phyloP scores from a whole-genome alignment of 805 yeast genomes.

The Saccharomycodes ludwigii region DNA sequence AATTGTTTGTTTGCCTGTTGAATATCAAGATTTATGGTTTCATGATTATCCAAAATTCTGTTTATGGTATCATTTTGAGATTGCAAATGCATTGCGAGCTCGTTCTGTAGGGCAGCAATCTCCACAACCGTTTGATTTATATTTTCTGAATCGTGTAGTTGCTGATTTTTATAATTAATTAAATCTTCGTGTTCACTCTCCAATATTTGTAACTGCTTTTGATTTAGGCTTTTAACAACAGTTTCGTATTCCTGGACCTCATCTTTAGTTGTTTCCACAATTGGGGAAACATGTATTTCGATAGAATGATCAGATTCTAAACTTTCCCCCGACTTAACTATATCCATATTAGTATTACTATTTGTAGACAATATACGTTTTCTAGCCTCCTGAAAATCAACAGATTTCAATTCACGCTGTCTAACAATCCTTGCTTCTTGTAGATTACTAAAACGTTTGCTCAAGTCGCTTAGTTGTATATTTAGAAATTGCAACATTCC shows the following conservation, averaged over 20 bases:
- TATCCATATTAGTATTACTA: not conserved
- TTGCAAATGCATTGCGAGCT: constrained; percentile 58
- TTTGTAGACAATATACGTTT: not conserved
- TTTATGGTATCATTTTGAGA: constrained; percentile 62
- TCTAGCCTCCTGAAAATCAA: constrained; percentile 12
- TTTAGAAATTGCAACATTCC: constrained; percentile 39
- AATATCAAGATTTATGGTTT: constrained; percentile 52
- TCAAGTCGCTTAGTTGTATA: constrained; percentile 29
- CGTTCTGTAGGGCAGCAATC: constrained; percentile 62
- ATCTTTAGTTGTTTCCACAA: constrained; percentile 16
- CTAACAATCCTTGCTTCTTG: constrained; percentile 37
- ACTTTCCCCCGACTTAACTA: constrained; percentile 1
- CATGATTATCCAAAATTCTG: constrained; percentile 51
- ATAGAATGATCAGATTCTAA: constrained; percentile 6
- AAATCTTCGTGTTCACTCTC: constrained; percentile 47
- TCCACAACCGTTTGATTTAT: constrained; percentile 56
- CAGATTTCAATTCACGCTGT: constrained; percentile 25
- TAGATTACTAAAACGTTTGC: constrained; percentile 34
- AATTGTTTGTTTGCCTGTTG: constrained; percentile 60
- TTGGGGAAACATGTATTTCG: constrained; percentile 19
- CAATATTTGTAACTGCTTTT: constrained; percentile 46
- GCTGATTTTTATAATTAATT: constrained; percentile 43
- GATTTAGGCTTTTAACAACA: constrained; percentile 25
- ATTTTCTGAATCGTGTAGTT: constrained; percentile 45
- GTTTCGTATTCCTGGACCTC: constrained; percentile 26